Base-by-base conservation (phyloP, 176 grass and related monocot genomes). In the Cymbopogon citratus region DNA sequence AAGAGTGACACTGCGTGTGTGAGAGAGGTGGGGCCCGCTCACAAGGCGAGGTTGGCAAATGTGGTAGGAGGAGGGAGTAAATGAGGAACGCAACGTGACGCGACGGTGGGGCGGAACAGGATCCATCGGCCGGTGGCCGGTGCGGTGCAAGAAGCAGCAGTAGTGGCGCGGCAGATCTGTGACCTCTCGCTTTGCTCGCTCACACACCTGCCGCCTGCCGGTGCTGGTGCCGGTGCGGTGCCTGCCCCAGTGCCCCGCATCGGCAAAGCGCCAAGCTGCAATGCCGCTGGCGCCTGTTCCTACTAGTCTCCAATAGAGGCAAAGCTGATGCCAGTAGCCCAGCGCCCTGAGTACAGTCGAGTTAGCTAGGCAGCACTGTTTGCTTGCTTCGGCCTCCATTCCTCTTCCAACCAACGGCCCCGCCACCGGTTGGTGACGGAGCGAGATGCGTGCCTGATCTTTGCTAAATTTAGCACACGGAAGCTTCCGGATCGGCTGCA, bases 251-350 rank as follows among this genome's bases (percentile, higher is more conserved):
- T 62, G 71, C 25, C 71, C 59, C 27, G 72, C n/a, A 2, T n/a
- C 60, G 77, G 63, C 72, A 81, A 69, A 69, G 46, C 52, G 49
- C 46, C 75, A 79, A 85, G 26, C 62, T 49, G 63, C 38, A 44
- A 25, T 16, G 44, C 8, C 43, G 38, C 34, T 0, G 44, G 31
- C 19, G 19, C 26, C 51, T 40, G 19, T 46, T 52, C n/a, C 43
- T 0, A 49, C 46, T 18, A 5, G 12, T 18, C 48, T 19, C 5
- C 18, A 1, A 40, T 33, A 45, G 66, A 54, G 61, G 18, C 44
- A 57, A 80, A 74, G 59, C 52, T 31, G 9, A 63, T 74, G 39
- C 2, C 40, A 6, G 24, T 41, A 4, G 3, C 44, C 6, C 18
- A 54, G 6, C 16, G 57, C 19, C 62, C 60, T 63, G 5, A 68